These are phyloP conservation scores for Globisporangium alternatum DNA, from an alignment of 352 stramenopile genomes.

Conservation along the genomic window DNA sequence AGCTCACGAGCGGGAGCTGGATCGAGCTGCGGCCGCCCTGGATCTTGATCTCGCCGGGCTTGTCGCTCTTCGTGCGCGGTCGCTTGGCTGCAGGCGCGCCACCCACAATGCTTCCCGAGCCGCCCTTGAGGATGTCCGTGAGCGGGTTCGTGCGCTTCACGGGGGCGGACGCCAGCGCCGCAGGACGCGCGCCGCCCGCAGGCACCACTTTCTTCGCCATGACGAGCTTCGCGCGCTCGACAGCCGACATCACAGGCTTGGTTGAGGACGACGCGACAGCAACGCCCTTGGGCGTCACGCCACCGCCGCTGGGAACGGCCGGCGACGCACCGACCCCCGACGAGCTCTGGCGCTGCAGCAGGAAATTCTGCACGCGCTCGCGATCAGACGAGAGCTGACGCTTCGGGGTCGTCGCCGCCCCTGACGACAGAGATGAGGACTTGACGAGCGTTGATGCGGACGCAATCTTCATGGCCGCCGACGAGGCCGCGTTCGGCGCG, in stretches of 20 bases:
- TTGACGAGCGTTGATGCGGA: slow-evolving; percentile 9
- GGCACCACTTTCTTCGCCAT: slow-evolving; percentile 67
- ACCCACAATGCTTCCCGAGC: slow-evolving; percentile 63
- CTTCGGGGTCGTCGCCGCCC: slow-evolving; percentile 38
- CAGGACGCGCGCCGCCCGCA: background rate
- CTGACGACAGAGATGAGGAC: background rate
- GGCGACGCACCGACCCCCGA: slow-evolving; percentile 7
- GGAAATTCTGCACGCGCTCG: slow-evolving; percentile 62
- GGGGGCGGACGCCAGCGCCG: slow-evolving; percentile 7
- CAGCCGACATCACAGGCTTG: slow-evolving; percentile 48
- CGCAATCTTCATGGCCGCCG: slow-evolving; percentile 2
- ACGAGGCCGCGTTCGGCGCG: slow-evolving; percentile 1
- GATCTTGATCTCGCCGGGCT: slow-evolving; percentile 75
- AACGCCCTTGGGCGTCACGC: slow-evolving; percentile 7
- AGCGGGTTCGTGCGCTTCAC: slow-evolving; percentile 77
- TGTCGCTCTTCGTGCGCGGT: slow-evolving; percentile 62
- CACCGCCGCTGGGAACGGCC: background rate
- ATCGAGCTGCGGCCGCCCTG: slow-evolving; percentile 72
- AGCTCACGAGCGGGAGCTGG: slow-evolving; percentile 72
- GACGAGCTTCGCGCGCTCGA: slow-evolving; percentile 72
- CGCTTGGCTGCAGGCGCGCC: slow-evolving; percentile 60
- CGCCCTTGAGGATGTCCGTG: slow-evolving; percentile 72
- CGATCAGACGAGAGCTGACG: slow-evolving; percentile 48
- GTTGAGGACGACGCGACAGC: background rate
- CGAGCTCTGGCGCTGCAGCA: slow-evolving; percentile 46